Evolutionary conservation across 179 eudicot species (phyloP), one percentile per base, ranked within the genome.

Genomic region (Patellifolia procumbens): DNA sequence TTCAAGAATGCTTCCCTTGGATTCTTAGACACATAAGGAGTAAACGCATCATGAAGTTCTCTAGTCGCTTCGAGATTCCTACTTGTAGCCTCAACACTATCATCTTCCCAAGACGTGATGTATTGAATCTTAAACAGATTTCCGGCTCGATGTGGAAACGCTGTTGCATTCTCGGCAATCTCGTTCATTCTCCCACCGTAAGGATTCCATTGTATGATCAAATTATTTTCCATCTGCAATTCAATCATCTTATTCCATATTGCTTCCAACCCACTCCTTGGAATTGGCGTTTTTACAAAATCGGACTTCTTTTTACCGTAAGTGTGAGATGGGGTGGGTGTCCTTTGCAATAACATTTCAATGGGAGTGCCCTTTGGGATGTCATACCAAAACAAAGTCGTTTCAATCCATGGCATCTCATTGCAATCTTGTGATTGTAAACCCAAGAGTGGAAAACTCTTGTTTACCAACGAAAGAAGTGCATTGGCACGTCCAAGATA

Each of bases 121-220:
- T 81, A 79, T 49, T 83, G 85, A 39, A 83, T 68, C 74, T 79
- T 79, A 52, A 75, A 83, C 5, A 83, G 0, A 35, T 71, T 79
- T 7, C 87, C 86, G 3, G 39, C 53, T 46, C 89, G 62, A 70
- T 83, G 87, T 11, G 89, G 89, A 35, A 81, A 86, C 3, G 89
- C 83, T 0, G 74, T 83, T n/a, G 85, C 83, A 26, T 65, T 59
- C 6, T 42, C 78, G 6, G 74, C 34, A 4, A 86, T 79, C 63
- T 86, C 85, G 28, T 77, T 60, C 85, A 86, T 86, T 26, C 72
- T 81, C 19, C 89, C 89, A 9, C 89, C 89, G 31, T 81, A 86
- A 0, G 87, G 89, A 37, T 81, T 83, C 71, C 81, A 86, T 49
- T 76, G 76, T 76, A 76, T 70, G 0, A 74, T 7, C 12, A 58